These are phyloP conservation scores for Stropharia rugosoannulata DNA, from an alignment of 768 basidiomycete species.

Conservation along the genomic window DNA sequence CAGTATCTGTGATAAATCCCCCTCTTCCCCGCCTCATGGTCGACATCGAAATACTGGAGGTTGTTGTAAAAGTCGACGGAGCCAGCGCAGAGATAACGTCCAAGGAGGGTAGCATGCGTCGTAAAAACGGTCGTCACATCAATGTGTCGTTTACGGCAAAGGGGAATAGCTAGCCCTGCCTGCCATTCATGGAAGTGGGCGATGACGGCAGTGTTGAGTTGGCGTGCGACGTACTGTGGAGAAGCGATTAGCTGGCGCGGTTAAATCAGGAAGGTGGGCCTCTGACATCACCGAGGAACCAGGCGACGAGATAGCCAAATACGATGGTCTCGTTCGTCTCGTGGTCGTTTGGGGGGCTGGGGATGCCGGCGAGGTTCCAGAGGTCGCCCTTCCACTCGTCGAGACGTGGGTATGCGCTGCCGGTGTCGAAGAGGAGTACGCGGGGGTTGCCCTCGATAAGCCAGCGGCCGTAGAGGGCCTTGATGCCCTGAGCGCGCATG, in stretches of 20 bases:
- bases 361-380: conserved; percentile 98
- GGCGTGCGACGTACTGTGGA: conserved; percentile 73
- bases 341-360: conserved; percentile 92
- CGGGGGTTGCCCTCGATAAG: conserved; percentile 95
- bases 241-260: conserved; percentile 7
- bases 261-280: conserved; percentile 22
- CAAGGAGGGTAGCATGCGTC: conserved; percentile 96
- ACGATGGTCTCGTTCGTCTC: conserved; percentile 99
- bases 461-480: conserved; percentile 95
- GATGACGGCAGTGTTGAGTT: conserved; percentile 83
- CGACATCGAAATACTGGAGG: conserved; percentile 98
- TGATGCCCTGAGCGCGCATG: conserved; percentile 91
- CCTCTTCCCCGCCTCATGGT: conserved; percentile 98
- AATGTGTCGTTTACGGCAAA: conserved; percentile 94
- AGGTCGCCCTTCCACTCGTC: conserved; percentile 99
- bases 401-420: conserved; percentile 79
- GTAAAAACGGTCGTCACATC: conserved; percentile 99
- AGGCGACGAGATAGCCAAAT: conserved; percentile 96
- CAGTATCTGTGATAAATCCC: conserved; percentile 99
- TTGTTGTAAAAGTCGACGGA: conserved; percentile 99
- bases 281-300: conserved; percentile 99
- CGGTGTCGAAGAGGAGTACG: conserved; percentile 95
- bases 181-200: conserved; percentile 99
- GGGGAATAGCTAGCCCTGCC: conserved; percentile 91
- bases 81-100: conserved; percentile 97